phyloP scores from a whole-genome alignment of 192 early-diverging fungal species.

The Mycoemilia scoparia region DNA sequence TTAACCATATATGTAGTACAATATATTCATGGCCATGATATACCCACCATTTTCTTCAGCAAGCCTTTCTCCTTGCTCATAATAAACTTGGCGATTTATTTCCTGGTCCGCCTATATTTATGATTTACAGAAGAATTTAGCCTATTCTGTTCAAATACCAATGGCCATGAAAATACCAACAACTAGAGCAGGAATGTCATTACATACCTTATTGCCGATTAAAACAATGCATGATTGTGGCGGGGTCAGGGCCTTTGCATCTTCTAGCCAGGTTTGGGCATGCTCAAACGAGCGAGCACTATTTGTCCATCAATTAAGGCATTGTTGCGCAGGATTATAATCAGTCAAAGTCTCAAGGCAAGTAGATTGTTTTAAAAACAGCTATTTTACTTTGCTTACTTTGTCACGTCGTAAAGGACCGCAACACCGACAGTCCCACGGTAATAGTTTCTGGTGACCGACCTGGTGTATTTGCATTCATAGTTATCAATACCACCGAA shows the following conservation, averaged over 20 bases:
- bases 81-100: conserved; percentile 20
- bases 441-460: conserved; percentile 59
- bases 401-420: conserved; percentile 65
- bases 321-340: conserved; percentile 5
- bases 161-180: too few relatives aligned
- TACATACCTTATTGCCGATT: conserved; percentile 65
- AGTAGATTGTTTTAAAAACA: conserved; percentile 1
- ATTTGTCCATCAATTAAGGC: neutral
- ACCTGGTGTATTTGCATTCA: too few relatives aligned
- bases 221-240: conserved; percentile 47
- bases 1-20: too few relatives aligned
- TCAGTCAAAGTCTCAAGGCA: conserved; percentile 1
- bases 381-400: conserved; percentile 19
- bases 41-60: conserved; percentile 32
- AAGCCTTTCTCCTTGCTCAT: conserved; percentile 33
- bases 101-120: conserved; percentile 23
- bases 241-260: conserved; percentile 44
- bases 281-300: conserved; percentile 40
- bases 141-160: too few relatives aligned
- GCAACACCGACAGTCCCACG: conserved; percentile 62
- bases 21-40: too few relatives aligned
- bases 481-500: too few relatives aligned
- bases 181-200: too few relatives aligned
- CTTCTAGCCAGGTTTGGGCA: conserved; percentile 45
- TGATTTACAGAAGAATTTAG: too few relatives aligned